Evolutionary conservation across 228 moss, liverwort and hornwort species (phyloP).

Genomic region (Sphagnum magellanicum): DNA sequence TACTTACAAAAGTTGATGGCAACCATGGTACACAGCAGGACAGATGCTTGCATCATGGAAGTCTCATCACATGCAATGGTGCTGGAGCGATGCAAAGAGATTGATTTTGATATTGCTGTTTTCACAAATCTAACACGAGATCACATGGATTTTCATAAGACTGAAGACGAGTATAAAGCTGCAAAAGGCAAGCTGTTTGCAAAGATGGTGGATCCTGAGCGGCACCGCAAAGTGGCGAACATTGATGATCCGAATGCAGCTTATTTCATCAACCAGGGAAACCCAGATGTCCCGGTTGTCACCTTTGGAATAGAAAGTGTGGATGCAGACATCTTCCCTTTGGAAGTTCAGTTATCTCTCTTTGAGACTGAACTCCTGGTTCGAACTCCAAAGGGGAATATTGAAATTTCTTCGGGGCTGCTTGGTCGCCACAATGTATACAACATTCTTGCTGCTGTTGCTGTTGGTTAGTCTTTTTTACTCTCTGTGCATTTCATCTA

Average conservation of each 20-base stretch:
- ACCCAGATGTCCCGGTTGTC: slow-evolving; percentile 72
- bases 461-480: slow-evolving; percentile 11
- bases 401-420: slow-evolving; percentile 88
- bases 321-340: slow-evolving; percentile 74
- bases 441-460: slow-evolving; percentile 93
- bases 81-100: slow-evolving; percentile 76
- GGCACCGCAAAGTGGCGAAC: slow-evolving; percentile 86
- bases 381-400: slow-evolving; percentile 75
- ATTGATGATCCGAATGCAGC: slow-evolving; percentile 72
- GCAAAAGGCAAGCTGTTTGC: slow-evolving; percentile 92
- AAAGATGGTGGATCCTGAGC: slow-evolving; percentile 86
- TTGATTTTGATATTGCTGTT: slow-evolving; percentile 89
- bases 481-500: not conserved
- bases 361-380: slow-evolving; percentile 94
- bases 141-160: slow-evolving; percentile 87
- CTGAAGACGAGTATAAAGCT: slow-evolving; percentile 64
- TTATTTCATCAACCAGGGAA: slow-evolving; percentile 70
- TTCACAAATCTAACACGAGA: slow-evolving; percentile 89
- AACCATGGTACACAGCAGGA: slow-evolving; percentile 76
- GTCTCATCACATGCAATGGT: slow-evolving; percentile 90
- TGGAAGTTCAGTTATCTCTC: slow-evolving; percentile 91
- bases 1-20: slow-evolving; percentile 85
- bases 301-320: slow-evolving; percentile 76
- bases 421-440: slow-evolving; percentile 94
- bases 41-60: slow-evolving; percentile 87